Percentiles rank a stretch among this genome's conserved stretches.
phyloP scores from a whole-genome alignment of 75 land plant species.

The Cunninghamia lanceolata region DNA sequence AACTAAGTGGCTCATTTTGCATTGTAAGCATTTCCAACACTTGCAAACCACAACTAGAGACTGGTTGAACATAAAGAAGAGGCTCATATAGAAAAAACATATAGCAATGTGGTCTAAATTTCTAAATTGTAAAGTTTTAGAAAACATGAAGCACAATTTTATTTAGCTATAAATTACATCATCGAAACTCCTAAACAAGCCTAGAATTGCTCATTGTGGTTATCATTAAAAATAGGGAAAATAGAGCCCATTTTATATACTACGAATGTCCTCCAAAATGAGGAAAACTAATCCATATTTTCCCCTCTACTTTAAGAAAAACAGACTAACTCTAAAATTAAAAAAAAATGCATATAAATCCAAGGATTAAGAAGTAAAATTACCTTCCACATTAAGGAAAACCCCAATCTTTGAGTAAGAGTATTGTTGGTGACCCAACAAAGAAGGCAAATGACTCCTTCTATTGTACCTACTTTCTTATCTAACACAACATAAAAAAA shows the following conservation, averaged over 20 bases:
- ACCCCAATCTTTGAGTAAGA: constrained; percentile 55
- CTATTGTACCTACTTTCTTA: constrained; percentile 67
- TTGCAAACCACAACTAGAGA: neutral
- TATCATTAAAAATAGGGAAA: too few relatives aligned
- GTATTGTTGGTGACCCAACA: constrained; percentile 76
- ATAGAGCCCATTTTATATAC: neutral
- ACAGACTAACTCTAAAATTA: neutral
- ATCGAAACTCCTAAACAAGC: neutral
- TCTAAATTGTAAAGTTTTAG: too few relatives aligned
- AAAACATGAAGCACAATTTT: neutral
- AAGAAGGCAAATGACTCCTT: constrained; percentile 52
- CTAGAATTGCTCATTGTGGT: too few relatives aligned
- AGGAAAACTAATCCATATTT: neutral
- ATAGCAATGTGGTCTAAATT: too few relatives aligned
- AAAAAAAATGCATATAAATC: neutral
- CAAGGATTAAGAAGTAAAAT: neutral
- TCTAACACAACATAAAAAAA: constrained; percentile 60
- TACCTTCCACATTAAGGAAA: constrained; percentile 80
- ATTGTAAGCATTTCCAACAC: neutral
- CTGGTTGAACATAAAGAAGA: neutral
- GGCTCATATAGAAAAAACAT: neutral
- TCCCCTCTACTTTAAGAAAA: too few relatives aligned
- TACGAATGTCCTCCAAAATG: neutral
- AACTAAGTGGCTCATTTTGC: neutral
- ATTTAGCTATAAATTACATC: too few relatives aligned